Percentiles rank a stretch among this genome's conserved stretches.
phyloP scores from a whole-genome alignment of 768 basidiomycete species.

The Harrya chromipes region DNA sequence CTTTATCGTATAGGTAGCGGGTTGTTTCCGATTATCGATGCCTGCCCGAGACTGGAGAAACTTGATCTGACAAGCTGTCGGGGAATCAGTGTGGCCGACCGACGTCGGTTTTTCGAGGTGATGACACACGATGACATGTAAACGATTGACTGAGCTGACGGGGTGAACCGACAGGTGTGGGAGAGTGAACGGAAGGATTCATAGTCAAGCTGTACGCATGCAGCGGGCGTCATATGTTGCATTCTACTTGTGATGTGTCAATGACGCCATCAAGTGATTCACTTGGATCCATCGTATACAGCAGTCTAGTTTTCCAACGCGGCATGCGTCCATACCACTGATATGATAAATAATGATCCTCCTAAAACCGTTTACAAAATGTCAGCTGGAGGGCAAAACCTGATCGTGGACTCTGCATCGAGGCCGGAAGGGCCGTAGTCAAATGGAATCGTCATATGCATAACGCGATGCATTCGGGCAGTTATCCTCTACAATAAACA shows the following conservation, averaged over 20 bases:
- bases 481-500: too few relatives aligned
- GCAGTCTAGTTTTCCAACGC: too few relatives aligned
- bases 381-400: background rate
- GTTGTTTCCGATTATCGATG: constrained; percentile 55
- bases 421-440: too few relatives aligned
- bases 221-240: too few relatives aligned
- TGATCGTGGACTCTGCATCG: background rate
- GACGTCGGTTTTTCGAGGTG: constrained; percentile 66
- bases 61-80: constrained; percentile 68
- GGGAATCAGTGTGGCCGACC: constrained; percentile 54
- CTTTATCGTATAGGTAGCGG: constrained; percentile 42
- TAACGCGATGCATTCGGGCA: background rate
- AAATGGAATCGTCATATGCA: too few relatives aligned
- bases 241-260: too few relatives aligned
- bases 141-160: constrained; percentile 13
- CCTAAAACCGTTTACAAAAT: too few relatives aligned
- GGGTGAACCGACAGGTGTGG: constrained; percentile 21
- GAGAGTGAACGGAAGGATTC: constrained; percentile 14
- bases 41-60: constrained; percentile 48
- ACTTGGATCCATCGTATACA: too few relatives aligned
- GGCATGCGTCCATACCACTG: too few relatives aligned
- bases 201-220: background rate
- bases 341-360: background rate
- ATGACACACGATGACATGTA: background rate
- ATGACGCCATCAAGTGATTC: too few relatives aligned